Base-by-base conservation (phyloP, 257 asterid genomes). In the Solanum corneliomulleri region DNA sequence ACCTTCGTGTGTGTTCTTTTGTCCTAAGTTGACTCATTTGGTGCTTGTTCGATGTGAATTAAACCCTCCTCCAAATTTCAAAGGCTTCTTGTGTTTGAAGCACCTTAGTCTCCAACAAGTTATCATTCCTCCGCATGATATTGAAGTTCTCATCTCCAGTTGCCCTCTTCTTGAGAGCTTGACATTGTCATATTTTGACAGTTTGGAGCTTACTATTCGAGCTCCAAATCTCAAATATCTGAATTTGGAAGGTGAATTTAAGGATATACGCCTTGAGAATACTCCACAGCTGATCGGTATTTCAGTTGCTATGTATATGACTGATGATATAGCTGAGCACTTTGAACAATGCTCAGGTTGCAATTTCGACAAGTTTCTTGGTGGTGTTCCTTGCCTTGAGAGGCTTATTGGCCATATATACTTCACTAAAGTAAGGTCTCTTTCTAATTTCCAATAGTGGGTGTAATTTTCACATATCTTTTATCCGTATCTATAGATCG, bases 221-320 rank as follows among this genome's bases (percentile, higher is more conserved):
- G 98, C 99, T 56, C 99, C 99, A 83, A 96, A 96, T 84, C 98
- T 96, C 76, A 95, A 93, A 74, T 88, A 91, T 91, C 90, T 97
- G 91, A 88, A 75, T 89, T 92, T 97, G 91, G 99, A 97, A 89
- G 99, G 99, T 31, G 98, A 96, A 86, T 96, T 96, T 87, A 95
- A 93, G 93, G 97, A 95, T 76, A 88, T 96, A 64, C 91, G 90
- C 41, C 97, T 97, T 84, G 95, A 90, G 87, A 91, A 92, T 89
- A 93, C 99, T 27, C 99, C 98, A 0, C 90, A 11, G 87, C 91
- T 97, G 93, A 89, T 87, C 64, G 89, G 88, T 62, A 88, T 92
- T 87, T 93, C 94, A 33, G 92, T 96, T 89, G 92, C 93, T 85
- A 90, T 93, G 95, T 95, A 95, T 91, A 93, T 95, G 96, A 94